Percentiles rank a stretch among this genome's conserved stretches.
These are phyloP conservation scores for Tephrocybe sp. DNA, from an alignment of 768 basidiomycete species.

Conservation along the genomic window DNA sequence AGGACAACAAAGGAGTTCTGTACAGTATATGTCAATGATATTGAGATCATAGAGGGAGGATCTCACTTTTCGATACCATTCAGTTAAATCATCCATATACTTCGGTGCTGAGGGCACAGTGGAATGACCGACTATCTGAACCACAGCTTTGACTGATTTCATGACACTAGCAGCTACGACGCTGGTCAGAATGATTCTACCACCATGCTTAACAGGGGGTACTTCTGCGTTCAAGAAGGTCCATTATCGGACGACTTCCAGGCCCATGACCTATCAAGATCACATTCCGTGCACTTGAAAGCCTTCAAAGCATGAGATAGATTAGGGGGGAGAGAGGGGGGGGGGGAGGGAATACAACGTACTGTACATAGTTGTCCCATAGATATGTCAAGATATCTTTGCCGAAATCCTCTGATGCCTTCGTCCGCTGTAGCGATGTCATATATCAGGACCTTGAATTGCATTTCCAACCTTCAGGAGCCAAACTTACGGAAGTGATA, in stretches of 20 bases:
- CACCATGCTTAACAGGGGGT: conserved; percentile 15
- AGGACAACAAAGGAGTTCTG: conserved; percentile 75
- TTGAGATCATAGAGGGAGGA: neutral
- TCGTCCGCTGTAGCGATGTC: conserved; percentile 37
- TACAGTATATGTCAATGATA: conserved; percentile 2
- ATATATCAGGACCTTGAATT: neutral
- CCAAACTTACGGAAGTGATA: conserved; percentile 27
- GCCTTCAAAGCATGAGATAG: conserved; percentile 36
- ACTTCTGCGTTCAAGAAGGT: conserved; percentile 74
- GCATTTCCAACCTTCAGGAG: neutral
- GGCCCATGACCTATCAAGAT: conserved; percentile 87
- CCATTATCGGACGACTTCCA: conserved; percentile 74
- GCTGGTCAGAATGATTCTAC: neutral
- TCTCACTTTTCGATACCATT: conserved; percentile 74
- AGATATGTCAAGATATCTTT: conserved; percentile 73
- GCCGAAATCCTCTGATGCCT: conserved; percentile 40
- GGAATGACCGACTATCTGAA: conserved; percentile 75
- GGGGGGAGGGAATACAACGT: conserved; percentile 25
- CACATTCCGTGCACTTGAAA: conserved; percentile 70
- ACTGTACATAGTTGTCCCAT: conserved; percentile 98
- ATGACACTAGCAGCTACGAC: conserved; percentile 47
- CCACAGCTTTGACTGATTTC: conserved; percentile 62
- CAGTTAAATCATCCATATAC: conserved; percentile 50
- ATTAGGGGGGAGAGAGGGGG: too few species aligned
- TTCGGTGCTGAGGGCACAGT: conserved; percentile 52